Evolutionary conservation across 805 yeast genomes (phyloP).

Genomic region (Cyberlindnera xishuangbannaensis): DNA sequence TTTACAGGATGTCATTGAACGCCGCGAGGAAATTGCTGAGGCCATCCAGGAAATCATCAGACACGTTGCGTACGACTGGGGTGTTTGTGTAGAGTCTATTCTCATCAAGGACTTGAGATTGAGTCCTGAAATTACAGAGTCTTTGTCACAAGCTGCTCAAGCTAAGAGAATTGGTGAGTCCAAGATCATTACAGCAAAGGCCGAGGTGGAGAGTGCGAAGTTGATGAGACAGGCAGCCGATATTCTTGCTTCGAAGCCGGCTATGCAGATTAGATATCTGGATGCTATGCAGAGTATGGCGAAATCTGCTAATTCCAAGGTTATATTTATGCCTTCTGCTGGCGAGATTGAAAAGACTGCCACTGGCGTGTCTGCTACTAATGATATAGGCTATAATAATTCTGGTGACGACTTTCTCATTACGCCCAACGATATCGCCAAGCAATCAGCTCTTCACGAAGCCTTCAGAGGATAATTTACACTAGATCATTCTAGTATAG

Average conservation of each 20-base stretch:
- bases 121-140: slow-evolving; percentile 48
- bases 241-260: slow-evolving; percentile 65
- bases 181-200: slow-evolving; percentile 67
- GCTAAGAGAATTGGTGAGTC: slow-evolving; percentile 72
- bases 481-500: too few relatives aligned
- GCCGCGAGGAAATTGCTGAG: slow-evolving; percentile 64
- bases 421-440: slow-evolving; percentile 1
- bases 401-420: too few relatives aligned
- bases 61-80: slow-evolving; percentile 63
- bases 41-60: slow-evolving; percentile 56
- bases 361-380: slow-evolving; percentile 1
- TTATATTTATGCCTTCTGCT: slow-evolving; percentile 64
- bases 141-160: slow-evolving; percentile 70
- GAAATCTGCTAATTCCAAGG: slow-evolving; percentile 53
- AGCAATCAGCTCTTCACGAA: slow-evolving; percentile 7
- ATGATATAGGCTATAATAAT: not conserved
- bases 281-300: slow-evolving; percentile 80
- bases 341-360: slow-evolving; percentile 30
- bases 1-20: slow-evolving; percentile 67
- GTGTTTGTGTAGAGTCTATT: slow-evolving; percentile 61
- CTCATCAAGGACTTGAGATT: slow-evolving; percentile 60
- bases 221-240: slow-evolving; percentile 77
- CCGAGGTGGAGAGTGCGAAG: slow-evolving; percentile 71
- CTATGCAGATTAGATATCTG: slow-evolving; percentile 72
- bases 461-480: too few relatives aligned